Percentiles rank a stretch among this genome's conserved stretches.
Conservation (phyloP, 768 basidiomycete genomes). For the Cystofilobasidium capitatum region DNA sequence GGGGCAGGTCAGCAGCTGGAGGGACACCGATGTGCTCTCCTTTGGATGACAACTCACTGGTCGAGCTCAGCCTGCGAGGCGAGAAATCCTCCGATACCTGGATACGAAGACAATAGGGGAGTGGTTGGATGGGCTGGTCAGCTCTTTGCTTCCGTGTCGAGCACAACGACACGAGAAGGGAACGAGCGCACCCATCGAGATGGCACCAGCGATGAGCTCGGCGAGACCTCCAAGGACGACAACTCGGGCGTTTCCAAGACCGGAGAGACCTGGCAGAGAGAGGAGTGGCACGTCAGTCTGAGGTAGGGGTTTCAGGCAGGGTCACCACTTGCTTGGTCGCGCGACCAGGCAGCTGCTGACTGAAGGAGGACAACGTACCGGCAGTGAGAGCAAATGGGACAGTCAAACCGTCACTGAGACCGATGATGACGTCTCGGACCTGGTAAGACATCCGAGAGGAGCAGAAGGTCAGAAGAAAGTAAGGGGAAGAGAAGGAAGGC, state of each 20-base stretch:
- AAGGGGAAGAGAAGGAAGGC: neutral
- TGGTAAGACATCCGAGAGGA: neutral
- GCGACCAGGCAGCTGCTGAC: neutral
- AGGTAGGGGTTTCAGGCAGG: neutral
- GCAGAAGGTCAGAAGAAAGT: neutral
- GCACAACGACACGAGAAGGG: neutral
- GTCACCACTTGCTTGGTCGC: slow-evolving; percentile 39
- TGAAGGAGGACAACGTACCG: slow-evolving; percentile 40
- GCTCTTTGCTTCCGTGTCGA: neutral
- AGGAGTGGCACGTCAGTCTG: no score
- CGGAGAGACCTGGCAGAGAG: slow-evolving; percentile 43
- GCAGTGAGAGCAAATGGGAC: slow-evolving; percentile 87
- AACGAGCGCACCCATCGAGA: neutral
- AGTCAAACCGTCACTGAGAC: slow-evolving; percentile 80
- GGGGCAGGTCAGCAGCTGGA: neutral
- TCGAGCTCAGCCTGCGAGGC: slow-evolving; percentile 95
- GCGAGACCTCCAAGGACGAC: slow-evolving; percentile 91
- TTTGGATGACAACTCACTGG: slow-evolving; percentile 48
- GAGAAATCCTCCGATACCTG: slow-evolving; percentile 63
- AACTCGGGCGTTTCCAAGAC: slow-evolving; percentile 77
- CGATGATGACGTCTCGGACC: slow-evolving; percentile 56
- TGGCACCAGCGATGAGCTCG: slow-evolving; percentile 43
- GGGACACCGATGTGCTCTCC: neutral
- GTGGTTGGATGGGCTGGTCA: neutral
- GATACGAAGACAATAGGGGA: neutral